These are phyloP conservation scores for Pneumocystis oryctolagi DNA, from an alignment of 1,139 yeast genomes.

Conservation along the genomic window DNA sequence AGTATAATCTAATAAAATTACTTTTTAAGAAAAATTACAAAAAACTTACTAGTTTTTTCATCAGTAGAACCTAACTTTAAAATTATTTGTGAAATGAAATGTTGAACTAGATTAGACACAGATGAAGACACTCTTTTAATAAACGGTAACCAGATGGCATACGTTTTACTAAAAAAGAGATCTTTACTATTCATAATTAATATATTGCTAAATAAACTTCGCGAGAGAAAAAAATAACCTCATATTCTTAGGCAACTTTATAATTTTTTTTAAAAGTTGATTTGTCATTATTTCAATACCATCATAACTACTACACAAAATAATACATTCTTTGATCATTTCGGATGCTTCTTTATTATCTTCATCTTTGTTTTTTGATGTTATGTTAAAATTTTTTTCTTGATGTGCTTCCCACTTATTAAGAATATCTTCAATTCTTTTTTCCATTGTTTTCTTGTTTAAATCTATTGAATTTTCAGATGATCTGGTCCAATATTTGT, in stretches of 20 bases:
- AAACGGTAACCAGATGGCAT: background rate
- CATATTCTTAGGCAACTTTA: background rate
- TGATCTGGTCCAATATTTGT: slow-evolving; percentile 49
- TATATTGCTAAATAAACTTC: background rate
- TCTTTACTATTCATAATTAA: background rate
- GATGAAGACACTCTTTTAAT: background rate
- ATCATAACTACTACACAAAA: background rate
- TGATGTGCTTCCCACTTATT: background rate
- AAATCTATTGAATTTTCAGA: background rate
- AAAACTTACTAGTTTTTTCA: background rate
- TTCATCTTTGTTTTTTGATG: background rate
- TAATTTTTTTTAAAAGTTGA: background rate
- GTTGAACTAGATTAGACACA: background rate
- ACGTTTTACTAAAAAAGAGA: background rate
- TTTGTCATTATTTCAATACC: background rate
- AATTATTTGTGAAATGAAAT: background rate
- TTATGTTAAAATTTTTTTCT: background rate
- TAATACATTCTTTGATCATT: background rate
- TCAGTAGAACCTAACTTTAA: background rate
- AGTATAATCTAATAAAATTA: background rate
- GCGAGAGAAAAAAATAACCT: background rate
- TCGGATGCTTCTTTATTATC: background rate
- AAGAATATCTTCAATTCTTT: background rate
- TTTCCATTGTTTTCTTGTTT: background rate
- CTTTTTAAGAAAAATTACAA: background rate